These are phyloP conservation scores for Mariannaea elegans DNA, from an alignment of 2,329 filamentous ascomycete species.

Conservation along the genomic window DNA sequence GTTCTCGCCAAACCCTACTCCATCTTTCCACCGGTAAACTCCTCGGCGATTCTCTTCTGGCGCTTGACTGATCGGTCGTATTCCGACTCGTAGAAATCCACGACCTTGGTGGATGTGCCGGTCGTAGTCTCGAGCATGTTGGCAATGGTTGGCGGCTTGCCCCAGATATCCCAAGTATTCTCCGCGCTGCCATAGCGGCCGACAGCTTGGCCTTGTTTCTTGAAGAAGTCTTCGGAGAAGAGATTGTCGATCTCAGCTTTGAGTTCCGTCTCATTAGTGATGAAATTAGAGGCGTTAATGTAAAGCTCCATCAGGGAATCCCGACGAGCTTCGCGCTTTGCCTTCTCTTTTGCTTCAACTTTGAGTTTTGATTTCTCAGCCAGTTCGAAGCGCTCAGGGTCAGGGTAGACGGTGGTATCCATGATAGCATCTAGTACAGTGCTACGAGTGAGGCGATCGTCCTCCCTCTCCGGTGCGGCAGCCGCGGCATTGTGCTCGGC, in stretches of 20 bases:
- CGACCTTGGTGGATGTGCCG: conserved; percentile 47
- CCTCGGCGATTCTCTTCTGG: conserved; percentile 66
- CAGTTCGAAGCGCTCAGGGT: conserved; percentile 69
- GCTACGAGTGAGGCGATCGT: conserved; percentile 79
- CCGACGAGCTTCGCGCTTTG: conserved; percentile 67
- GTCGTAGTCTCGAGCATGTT: conserved; percentile 53
- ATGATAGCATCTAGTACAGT: conserved; percentile 64
- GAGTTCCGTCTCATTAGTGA: conserved; percentile 82
- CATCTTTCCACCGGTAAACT: conserved; percentile 68
- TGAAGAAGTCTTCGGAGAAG: conserved; percentile 74
- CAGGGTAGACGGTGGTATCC: conserved; percentile 62
- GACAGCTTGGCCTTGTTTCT: conserved; percentile 44
- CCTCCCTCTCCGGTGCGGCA: conserved; percentile 73
- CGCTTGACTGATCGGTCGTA: conserved; percentile 57
- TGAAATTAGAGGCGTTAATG: conserved; percentile 87
- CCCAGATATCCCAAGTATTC: conserved; percentile 63
- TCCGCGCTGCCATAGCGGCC: conserved; percentile 47
- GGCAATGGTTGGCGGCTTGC: conserved; percentile 55
- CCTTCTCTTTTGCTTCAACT: conserved; percentile 44
- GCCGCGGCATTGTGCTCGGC: conserved; percentile 58
- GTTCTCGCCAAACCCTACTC: conserved; percentile 40
- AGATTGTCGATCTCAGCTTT: conserved; percentile 75
- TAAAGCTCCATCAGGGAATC: conserved; percentile 88
- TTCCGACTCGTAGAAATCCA: conserved; percentile 50
- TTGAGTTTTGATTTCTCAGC: conserved; percentile 50